These are phyloP conservation scores for Moesziomyces antarcticus DNA, from an alignment of 1,284 basidiomycete genomes.

Conservation along the genomic window DNA sequence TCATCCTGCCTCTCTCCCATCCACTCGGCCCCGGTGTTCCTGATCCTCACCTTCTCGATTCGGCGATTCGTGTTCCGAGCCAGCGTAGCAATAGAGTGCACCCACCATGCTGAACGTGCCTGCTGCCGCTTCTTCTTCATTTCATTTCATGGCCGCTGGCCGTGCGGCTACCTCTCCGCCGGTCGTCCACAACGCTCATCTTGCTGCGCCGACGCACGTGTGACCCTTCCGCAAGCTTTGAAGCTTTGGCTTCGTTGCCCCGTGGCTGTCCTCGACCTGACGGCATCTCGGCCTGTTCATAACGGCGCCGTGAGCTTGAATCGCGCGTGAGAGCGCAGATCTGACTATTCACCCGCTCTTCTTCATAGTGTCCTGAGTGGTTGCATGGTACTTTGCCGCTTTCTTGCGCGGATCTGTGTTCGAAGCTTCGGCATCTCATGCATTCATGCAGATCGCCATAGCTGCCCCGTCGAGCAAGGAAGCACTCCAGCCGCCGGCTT, in stretches of 20 bases:
- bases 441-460: neutral
- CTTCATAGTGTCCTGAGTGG: too few species aligned
- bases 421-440: neutral
- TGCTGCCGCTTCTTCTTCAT: neutral
- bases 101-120: neutral
- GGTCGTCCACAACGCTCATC: neutral
- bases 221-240: neutral
- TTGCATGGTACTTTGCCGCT: neutral
- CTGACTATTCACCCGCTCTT: too few species aligned
- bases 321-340: neutral
- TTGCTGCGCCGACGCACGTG: neutral
- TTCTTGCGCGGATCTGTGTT: neutral
- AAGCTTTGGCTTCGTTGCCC: neutral
- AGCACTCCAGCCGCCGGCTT: neutral
- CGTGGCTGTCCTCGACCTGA: neutral
- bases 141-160: too few species aligned
- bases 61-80: too few species aligned
- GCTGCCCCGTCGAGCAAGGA: neutral
- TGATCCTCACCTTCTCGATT: neutral
- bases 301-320: neutral
- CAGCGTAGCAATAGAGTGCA: too few species aligned
- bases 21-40: neutral
- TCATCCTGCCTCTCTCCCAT: conserved; percentile 1
- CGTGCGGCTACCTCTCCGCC: neutral
- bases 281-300: neutral